Base-by-base conservation (phyloP, 345 rosid species). In the Eucalyptus melliodora region DNA sequence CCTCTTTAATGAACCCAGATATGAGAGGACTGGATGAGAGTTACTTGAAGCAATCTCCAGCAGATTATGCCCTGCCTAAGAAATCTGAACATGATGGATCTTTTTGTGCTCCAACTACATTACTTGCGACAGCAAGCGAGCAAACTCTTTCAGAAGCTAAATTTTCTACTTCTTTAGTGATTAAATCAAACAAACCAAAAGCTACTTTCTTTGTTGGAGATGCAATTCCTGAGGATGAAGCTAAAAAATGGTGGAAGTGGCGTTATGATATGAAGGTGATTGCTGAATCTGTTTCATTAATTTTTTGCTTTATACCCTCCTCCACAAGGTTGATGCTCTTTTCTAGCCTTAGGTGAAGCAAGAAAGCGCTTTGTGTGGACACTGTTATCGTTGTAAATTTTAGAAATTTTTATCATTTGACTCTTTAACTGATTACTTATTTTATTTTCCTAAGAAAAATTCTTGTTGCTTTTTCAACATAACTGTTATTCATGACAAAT, bases 181-280 rank as follows among this genome's bases (percentile, higher is more conserved):
- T 91, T 56, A 90, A 90, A 82, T 62, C 9, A 51, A 92, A 34
- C 55, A 37, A 87, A 80, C 16, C 19, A 88, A 86, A 24, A 55
- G 27, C 26, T 49, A 89, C 89, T 90, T 94, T 17, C 90, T 93
- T 97, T 86, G 86, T 95, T 88, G 99, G 99, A 72, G 96, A 95
- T 91, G 96, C 99, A 26, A 89, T 97, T 89, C 92, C 95, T 42
- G 88, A 89, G 53, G 96, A 94, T 86, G 97, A 95, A 90, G 99
- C 99, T 86, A 94, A 91, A 90, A 94, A 93, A 91, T 95, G 93
- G 90, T 97, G 99, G 98, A 90, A 89, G 53, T 97, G 99, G 99
- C 97, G 99, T 49, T 97, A 97, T 89, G 96, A 96, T 77, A 90
- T 95, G 91, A 96, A 96, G 99, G 99, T 97, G 90, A 88, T 87